A percentile compares a stretch with the other conserved stretches of the same genome.
These are phyloP conservation scores for Cucurbita ficifolia DNA, from an alignment of 306 rosid species.

Conservation along the genomic window DNA sequence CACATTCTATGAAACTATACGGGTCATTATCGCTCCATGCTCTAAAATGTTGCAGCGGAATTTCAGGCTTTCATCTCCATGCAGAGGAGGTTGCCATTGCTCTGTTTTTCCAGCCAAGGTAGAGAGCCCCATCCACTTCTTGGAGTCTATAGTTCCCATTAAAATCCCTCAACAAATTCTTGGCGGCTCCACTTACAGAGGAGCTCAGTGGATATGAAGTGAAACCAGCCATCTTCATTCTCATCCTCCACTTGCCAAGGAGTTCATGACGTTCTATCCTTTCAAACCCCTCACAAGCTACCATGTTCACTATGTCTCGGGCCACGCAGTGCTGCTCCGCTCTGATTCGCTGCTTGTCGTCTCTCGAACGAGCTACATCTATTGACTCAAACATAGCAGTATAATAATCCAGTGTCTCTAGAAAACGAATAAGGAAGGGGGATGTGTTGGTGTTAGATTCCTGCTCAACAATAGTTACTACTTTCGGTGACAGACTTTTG, in stretches of 20 bases:
- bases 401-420: conserved; percentile 52
- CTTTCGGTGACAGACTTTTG: conserved; percentile 64
- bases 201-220: conserved; percentile 39
- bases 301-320: conserved; percentile 82
- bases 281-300: conserved; percentile 78
- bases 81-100: conserved; percentile 56
- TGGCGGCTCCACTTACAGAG: conserved; percentile 20
- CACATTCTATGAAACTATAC: neutral
- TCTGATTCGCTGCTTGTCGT: conserved; percentile 52
- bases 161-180: conserved; percentile 31
- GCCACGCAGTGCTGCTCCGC: conserved; percentile 89
- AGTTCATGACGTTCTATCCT: conserved; percentile 88
- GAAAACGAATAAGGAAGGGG: conserved; percentile 51
- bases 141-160: conserved; percentile 36
- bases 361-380: conserved; percentile 34
- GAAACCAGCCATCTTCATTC: conserved; percentile 77
- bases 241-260: conserved; percentile 63
- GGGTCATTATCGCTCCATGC: neutral
- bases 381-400: conserved; percentile 82
- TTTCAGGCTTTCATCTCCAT: conserved; percentile 36
- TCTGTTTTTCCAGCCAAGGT: conserved; percentile 59
- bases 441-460: conserved; percentile 97
- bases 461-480: conserved; percentile 75
- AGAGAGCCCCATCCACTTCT: conserved; percentile 36
- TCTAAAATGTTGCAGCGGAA: neutral